Evolutionary conservation across 2,329 filamentous ascomycete genomes (phyloP).

Genomic region (Exophiala lecanii-corni): DNA sequence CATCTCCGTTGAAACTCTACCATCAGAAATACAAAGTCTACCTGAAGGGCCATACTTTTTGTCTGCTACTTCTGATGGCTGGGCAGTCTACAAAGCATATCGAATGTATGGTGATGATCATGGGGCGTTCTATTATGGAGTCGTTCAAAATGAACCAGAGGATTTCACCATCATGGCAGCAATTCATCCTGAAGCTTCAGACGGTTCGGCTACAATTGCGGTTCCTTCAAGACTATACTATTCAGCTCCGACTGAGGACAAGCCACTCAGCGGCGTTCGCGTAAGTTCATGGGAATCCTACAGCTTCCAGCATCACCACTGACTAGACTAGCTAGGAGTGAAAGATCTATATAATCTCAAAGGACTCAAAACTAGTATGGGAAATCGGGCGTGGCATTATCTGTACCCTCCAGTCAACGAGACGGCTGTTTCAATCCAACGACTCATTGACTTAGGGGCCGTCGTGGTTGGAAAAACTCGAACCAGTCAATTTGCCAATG

Average conservation of each 20-base stretch:
- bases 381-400: slow-evolving; percentile 14
- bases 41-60: slow-evolving; percentile 1
- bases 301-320: too few species aligned
- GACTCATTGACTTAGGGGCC: slow-evolving; percentile 17
- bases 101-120: neutral
- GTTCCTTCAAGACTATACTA: slow-evolving; percentile 29
- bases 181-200: slow-evolving; percentile 3
- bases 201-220: slow-evolving; percentile 10
- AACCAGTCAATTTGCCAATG: slow-evolving; percentile 18
- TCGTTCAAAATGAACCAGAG: slow-evolving; percentile 2
- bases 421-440: slow-evolving; percentile 17
- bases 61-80: neutral
- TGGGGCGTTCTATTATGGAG: slow-evolving; percentile 8
- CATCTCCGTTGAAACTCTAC: too few species aligned
- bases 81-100: neutral
- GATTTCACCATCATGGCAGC: slow-evolving; percentile 1
- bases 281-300: too few species aligned
- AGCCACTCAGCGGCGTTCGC: slow-evolving; percentile 17
- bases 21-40: too few species aligned
- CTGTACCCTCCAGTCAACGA: slow-evolving; percentile 11
- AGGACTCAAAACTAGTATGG: slow-evolving; percentile 15
- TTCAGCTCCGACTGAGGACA: slow-evolving; percentile 5
- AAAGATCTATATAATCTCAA: slow-evolving; percentile 21
- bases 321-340: too few species aligned
- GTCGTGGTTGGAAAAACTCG: slow-evolving; percentile 19